Evolutionary conservation across 2,329 filamentous ascomycete genomes (phyloP), one percentile per base, ranked within the genome.

Genomic region (Stachybotrys chartarum): DNA sequence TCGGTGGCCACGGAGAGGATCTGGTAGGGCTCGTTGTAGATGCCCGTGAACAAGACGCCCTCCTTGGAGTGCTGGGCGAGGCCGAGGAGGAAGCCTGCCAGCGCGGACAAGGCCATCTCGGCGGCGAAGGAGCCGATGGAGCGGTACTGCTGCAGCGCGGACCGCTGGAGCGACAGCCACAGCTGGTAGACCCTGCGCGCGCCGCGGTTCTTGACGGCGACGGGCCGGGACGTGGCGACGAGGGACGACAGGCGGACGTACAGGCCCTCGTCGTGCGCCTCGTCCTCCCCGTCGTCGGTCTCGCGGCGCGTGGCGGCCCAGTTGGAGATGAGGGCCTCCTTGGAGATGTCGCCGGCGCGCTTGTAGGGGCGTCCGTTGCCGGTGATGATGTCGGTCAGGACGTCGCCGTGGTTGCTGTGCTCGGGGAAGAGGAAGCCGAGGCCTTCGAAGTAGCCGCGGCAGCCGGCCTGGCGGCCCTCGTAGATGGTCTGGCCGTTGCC

Each of bases 301-400:
- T 68, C 57, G 1, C 65, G 67, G 2, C 63, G 70, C n/a, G 50
- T 52, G n/a, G 58, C 56, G 1, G 63, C 60, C 80, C 79, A 83
- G 60, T 78, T 63, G 0, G 74, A 67, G 30, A 82, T 81, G 30
- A 83, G 69, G 8, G 70, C 62, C n/a, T 78, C 70, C 32, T 77
- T 77, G 39, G 73, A 75, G 31, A 78, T 71, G 45, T 80, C 75
- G 5, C 76, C 77, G 0, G 61, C 63, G 4, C 57, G 60, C 58
- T 80, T 79, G 66, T 83, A 83, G 12, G 70, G 63, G 14, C 74
- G 68, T 1, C 81, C 80, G 58, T 83, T 79, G 3, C 81, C 81
- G 0, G 80, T 81, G 60, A 84, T 78, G 59, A 85, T 84, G 54
- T 85, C 82, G n/a, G 82, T 82, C 30, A 85, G 74, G 1, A 80